A percentile compares a stretch with the other conserved stretches of the same genome.
Conservation (phyloP, 208 protist species). For the Leishmania mexicana region DNA sequence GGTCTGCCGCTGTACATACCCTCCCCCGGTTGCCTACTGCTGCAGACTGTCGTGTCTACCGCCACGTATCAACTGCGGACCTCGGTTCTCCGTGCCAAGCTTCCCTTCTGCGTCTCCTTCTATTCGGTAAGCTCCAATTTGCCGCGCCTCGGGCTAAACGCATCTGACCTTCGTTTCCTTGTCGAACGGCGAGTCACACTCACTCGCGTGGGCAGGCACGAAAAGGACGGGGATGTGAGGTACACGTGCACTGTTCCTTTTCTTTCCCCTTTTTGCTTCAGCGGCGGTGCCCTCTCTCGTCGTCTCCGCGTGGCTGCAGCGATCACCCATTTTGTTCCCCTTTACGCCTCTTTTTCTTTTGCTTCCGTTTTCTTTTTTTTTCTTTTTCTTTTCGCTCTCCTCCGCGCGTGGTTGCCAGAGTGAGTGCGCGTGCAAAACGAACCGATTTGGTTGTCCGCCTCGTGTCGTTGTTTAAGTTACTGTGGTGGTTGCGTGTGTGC, state of each 20-base stretch:
- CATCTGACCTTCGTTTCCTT: neutral
- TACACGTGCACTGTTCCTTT: too few relatives aligned
- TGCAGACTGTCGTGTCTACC: neutral
- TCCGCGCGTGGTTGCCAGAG: neutral
- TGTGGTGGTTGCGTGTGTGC: neutral
- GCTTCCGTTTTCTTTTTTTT: neutral
- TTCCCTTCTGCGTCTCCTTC: neutral
- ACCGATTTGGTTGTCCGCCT: neutral
- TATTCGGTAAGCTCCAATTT: neutral
- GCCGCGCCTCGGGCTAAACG: neutral
- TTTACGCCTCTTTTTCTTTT: neutral
- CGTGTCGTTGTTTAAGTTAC: neutral
- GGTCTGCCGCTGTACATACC: neutral
- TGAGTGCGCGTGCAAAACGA: neutral
- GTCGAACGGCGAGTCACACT: neutral
- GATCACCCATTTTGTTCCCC: neutral
- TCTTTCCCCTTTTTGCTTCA: neutral
- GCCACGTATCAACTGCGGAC: neutral
- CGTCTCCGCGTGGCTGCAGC: neutral
- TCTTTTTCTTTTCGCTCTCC: neutral
- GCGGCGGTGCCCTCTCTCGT: neutral
- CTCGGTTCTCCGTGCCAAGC: neutral
- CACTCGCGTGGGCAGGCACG: neutral
- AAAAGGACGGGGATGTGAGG: neutral
- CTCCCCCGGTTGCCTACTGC: neutral